These are phyloP conservation scores for Penicillium verrucosum DNA, from an alignment of 2,329 filamentous ascomycete species.

Conservation along the genomic window DNA sequence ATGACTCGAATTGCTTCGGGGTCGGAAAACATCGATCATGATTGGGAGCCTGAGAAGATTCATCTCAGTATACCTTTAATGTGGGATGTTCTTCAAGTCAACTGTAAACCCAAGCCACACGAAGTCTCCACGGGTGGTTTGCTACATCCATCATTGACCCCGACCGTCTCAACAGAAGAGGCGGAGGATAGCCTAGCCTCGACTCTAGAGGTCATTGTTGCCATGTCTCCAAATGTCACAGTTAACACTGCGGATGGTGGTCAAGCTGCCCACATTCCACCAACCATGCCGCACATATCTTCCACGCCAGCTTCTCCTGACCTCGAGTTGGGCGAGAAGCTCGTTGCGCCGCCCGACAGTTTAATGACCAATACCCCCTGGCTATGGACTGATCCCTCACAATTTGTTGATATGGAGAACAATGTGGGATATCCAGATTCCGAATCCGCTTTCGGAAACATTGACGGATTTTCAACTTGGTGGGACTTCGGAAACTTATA, in stretches of 20 bases:
- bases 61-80: conserved; percentile 53
- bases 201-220: conserved; percentile 50
- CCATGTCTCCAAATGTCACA: conserved; percentile 51
- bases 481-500: conserved; percentile 38
- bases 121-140: conserved; percentile 40
- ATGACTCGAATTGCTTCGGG: conserved; percentile 52
- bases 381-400: conserved; percentile 33
- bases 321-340: conserved; percentile 19
- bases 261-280: conserved; percentile 47
- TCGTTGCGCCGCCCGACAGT: conserved; percentile 34
- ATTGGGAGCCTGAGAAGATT: conserved; percentile 54
- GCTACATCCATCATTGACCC: conserved; percentile 43
- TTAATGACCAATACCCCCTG: conserved; percentile 37
- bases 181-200: conserved; percentile 36
- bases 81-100: conserved; percentile 54
- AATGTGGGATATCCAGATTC: conserved; percentile 29
- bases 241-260: conserved; percentile 54
- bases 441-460: conserved; percentile 27
- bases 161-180: conserved; percentile 34
- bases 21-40: conserved; percentile 49
- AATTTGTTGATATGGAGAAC: conserved; percentile 33
- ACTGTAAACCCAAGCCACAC: conserved; percentile 40
- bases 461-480: conserved; percentile 35
- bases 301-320: conserved; percentile 13
- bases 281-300: conserved; percentile 17